Base-by-base conservation (phyloP, 805 yeast species). In the Ogataea ramenticola region DNA sequence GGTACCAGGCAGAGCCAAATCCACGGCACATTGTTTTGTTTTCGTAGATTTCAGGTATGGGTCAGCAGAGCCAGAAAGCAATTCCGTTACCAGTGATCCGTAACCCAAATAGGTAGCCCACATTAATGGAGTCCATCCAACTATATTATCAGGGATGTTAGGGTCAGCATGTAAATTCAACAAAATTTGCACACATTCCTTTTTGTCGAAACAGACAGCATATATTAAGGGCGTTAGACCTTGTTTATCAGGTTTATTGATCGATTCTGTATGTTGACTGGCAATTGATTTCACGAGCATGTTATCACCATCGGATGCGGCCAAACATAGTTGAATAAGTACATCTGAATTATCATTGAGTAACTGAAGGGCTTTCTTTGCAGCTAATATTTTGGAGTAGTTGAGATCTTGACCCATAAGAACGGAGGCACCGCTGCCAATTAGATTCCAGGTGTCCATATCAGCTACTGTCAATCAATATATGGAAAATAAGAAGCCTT, bases 41-140 rank as follows among this genome's bases (percentile, higher is more conserved):
- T 61, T 67, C 2, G 50, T 53, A 15, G 57, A 44, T 31, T 62
- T 58, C 39, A 74, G 62, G 35, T 72, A 68, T 1, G 80, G 78
- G 47, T 81, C 83, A 0, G 90, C 91, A 32, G 82, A 84, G 45
- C 71, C 70, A 36, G 77, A 75, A 43, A 88, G 61, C 46, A 87
- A 64, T 44, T 72, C 62, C 39, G 76, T 73, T 15, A 77, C 80
- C 38, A 82, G 70, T 12, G 72, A 70, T 46, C 74, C 60, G 43
- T 77, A 76, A 43, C 79, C 74, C 50, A 81, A 70, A 51, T 80
- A 74, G 3, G 86, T 77, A 0, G 95, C 90, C 96, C 96, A 87
- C 93, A 86, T 86, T 38, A 86, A 61, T 11, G 96, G 87, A 0
- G 87, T 74, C 60, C 77, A 80, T 2, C 75, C 70, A 21, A 75